Percentiles rank a stretch among this genome's conserved stretches.
Conservation (phyloP, 148 eudicot species). For the Cornus florida region DNA sequence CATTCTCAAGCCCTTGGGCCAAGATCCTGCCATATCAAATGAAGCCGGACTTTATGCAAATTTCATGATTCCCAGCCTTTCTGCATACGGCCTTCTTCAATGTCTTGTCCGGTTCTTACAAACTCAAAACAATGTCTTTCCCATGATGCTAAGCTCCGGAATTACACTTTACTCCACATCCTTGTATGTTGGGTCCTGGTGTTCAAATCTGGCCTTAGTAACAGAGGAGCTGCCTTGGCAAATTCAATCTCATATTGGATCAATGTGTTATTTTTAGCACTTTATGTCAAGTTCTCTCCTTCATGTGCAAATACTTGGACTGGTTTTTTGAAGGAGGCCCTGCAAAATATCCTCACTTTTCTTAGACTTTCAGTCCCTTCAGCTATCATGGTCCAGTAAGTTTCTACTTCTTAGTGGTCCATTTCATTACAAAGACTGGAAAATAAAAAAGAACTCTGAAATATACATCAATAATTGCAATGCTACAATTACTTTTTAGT, state of each 20-base stretch:
- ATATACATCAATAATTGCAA: too few relatives aligned
- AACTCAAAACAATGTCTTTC: conserved; percentile 57
- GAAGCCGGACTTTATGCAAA: conserved; percentile 49
- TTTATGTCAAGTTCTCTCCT: conserved; percentile 51
- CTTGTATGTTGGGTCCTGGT: conserved; percentile 54
- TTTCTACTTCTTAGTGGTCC: neutral
- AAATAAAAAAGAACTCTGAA: too few relatives aligned
- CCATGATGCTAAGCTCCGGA: conserved; percentile 61
- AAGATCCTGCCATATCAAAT: conserved; percentile 43
- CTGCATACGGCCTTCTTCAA: conserved; percentile 52
- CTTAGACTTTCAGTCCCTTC: conserved; percentile 56
- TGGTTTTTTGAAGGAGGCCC: conserved; percentile 46
- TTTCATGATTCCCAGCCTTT: conserved; percentile 59
- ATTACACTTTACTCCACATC: conserved; percentile 45
- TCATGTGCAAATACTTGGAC: conserved; percentile 54
- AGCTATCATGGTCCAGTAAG: conserved; percentile 53
- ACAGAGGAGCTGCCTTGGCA: conserved; percentile 64
- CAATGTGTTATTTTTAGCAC: conserved; percentile 38
- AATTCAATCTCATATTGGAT: conserved; percentile 61
- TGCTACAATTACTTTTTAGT: too few relatives aligned
- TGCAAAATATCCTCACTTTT: conserved; percentile 28
- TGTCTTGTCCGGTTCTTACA: conserved; percentile 63
- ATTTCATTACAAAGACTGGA: too few relatives aligned
- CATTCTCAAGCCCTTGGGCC: conserved; percentile 54
- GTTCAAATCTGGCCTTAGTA: conserved; percentile 51